Evolutionary conservation across 306 rosid species (phyloP).

Genomic region (Quercus berberidifolia): DNA sequence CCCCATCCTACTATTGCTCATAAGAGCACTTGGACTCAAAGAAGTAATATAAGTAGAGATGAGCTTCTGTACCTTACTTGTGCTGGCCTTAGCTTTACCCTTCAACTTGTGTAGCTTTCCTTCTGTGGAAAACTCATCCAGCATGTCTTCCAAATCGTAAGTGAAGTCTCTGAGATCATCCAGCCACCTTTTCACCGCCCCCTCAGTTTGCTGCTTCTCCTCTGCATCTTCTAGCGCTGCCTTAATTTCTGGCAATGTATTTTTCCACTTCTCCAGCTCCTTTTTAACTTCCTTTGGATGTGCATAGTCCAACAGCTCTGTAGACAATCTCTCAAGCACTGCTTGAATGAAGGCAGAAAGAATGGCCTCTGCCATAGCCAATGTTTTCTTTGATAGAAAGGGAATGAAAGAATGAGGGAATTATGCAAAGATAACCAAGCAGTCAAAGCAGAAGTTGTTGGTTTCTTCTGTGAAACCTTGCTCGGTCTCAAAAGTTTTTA

Average conservation of each 20-base stretch:
- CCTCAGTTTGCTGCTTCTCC: conserved; percentile 13
- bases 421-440: background rate
- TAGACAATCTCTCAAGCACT: background rate
- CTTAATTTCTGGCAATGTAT: conserved; percentile 4
- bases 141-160: conserved; percentile 9
- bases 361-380: background rate
- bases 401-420: background rate
- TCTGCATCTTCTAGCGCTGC: conserved; percentile 31
- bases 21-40: background rate
- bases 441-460: background rate
- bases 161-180: conserved; percentile 16
- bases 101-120: background rate
- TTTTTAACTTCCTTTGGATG: background rate
- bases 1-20: background rate
- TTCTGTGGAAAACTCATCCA: conserved; percentile 17
- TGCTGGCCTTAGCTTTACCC: background rate
- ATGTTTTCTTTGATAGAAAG: background rate
- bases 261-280: background rate
- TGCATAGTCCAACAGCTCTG: background rate
- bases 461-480: too few species aligned
- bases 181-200: conserved; percentile 5
- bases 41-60: background rate
- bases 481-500: too few species aligned
- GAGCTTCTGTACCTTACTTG: background rate
- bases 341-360: background rate